phyloP scores from a whole-genome alignment of 495 filamentous ascomycete genomes.

The Aspergillus steynii region DNA sequence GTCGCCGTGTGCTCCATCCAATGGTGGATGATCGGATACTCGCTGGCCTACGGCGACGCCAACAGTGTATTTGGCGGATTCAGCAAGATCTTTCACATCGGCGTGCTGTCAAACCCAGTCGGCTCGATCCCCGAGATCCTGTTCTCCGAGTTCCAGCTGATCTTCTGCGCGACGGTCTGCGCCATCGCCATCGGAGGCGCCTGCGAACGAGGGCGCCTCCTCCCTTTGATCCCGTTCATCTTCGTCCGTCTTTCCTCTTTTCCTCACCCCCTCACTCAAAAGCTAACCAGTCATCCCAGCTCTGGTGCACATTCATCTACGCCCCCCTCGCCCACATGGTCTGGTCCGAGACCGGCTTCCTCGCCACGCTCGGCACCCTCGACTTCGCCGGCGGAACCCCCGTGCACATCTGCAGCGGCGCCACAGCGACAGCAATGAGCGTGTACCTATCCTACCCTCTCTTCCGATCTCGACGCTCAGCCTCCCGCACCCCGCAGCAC shows the following conservation, averaged over 20 bases:
- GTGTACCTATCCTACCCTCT: conserved; percentile 46
- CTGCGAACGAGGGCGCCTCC: conserved; percentile 50
- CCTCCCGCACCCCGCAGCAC: conserved; percentile 39
- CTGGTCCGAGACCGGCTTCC: conserved; percentile 41
- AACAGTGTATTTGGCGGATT: conserved; percentile 40
- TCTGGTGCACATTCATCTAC: conserved; percentile 50
- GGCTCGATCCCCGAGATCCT: conserved; percentile 51
- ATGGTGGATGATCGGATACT: conserved; percentile 48
- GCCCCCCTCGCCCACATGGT: conserved; percentile 47
- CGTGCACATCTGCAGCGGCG: conserved; percentile 49
- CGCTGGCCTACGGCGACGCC: conserved; percentile 41
- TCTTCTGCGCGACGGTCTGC: conserved; percentile 53
- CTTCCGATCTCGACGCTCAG: conserved; percentile 39
- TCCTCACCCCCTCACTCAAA: not conserved
- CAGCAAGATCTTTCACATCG: conserved; percentile 37
- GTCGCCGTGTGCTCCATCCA: conserved; percentile 45
- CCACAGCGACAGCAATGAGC: conserved; percentile 41
- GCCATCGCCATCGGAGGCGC: conserved; percentile 45
- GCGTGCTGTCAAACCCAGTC: conserved; percentile 41
- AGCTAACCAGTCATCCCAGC: conserved; percentile 19
- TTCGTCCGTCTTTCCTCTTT: conserved; percentile 34
- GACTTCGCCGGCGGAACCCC: conserved; percentile 51
- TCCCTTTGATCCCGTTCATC: conserved; percentile 51
- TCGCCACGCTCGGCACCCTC: conserved; percentile 37
- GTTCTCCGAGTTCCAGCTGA: conserved; percentile 53